Evolutionary conservation across 169 alveolate genomes (phyloP).

Genomic region (Theileria luwenshuni): DNA sequence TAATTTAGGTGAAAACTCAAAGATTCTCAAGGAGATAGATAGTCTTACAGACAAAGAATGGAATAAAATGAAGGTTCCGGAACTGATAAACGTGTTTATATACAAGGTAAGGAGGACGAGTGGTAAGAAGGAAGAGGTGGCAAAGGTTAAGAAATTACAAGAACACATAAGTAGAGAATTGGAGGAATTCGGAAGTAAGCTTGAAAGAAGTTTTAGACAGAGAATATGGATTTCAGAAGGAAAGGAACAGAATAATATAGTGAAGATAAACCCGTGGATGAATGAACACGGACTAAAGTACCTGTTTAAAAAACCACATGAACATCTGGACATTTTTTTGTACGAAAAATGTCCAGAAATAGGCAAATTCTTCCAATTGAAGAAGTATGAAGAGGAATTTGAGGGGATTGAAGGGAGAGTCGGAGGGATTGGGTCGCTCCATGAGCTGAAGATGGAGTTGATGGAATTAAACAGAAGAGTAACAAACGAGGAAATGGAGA

Average conservation of each 20-base stretch:
- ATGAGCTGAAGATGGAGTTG: constrained; percentile 28
- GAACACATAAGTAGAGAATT: not conserved
- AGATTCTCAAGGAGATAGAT: not conserved
- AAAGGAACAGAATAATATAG: not conserved
- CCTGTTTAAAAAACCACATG: constrained; percentile 44
- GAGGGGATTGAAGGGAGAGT: not conserved
- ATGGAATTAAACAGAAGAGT: not conserved
- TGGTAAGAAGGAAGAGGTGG: not conserved
- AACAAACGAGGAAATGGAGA: constrained; percentile 8
- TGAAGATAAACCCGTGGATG: constrained; percentile 38
- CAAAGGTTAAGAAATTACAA: not conserved
- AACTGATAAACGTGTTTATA: constrained; percentile 7
- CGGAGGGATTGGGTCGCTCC: constrained; percentile 6
- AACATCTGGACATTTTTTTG: constrained; percentile 38
- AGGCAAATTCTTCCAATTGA: constrained; percentile 10
- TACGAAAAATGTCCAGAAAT: constrained; percentile 3
- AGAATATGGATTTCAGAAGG: not conserved
- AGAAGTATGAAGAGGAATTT: not conserved
- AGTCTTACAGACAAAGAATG: not conserved
- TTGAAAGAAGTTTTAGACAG: not conserved
- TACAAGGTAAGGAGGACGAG: not conserved
- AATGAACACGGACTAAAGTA: constrained; percentile 14
- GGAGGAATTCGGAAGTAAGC: not conserved
- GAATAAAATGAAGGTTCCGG: not conserved
- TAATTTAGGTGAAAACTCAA: not conserved